A percentile compares a stretch with the other conserved stretches of the same genome.
phyloP scores from a whole-genome alignment of 352 stramenopile species.

The Pythium diclinum region DNA sequence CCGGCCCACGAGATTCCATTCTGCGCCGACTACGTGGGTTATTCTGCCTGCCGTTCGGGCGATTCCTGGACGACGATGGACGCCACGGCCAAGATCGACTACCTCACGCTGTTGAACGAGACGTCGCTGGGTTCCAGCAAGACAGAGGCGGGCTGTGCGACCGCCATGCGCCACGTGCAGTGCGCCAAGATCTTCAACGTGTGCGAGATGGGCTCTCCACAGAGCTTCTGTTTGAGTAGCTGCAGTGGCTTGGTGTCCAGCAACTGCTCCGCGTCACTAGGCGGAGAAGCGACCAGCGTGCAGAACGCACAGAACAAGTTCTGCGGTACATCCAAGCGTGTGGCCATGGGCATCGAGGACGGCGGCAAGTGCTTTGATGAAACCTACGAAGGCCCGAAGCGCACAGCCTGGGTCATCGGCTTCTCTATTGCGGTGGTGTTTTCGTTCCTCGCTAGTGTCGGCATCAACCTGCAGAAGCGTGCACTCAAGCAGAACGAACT shows the following conservation, averaged over 20 bases:
- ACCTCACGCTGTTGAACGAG: slow-evolving; percentile 31
- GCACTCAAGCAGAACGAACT: slow-evolving; percentile 82
- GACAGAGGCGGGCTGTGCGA: slow-evolving; percentile 25
- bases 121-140: slow-evolving; percentile 8
- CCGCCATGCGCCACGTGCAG: slow-evolving; percentile 39
- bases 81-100: slow-evolving; percentile 33
- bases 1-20: slow-evolving; percentile 43
- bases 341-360: slow-evolving; percentile 33
- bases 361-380: slow-evolving; percentile 67
- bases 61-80: slow-evolving; percentile 59
- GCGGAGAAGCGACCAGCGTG: slow-evolving; percentile 11
- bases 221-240: slow-evolving; percentile 52
- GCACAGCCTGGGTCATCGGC: slow-evolving; percentile 69
- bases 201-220: slow-evolving; percentile 62
- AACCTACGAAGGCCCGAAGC: slow-evolving; percentile 59
- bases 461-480: slow-evolving; percentile 86
- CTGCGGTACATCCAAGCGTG: slow-evolving; percentile 31
- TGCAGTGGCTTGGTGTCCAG: slow-evolving; percentile 36
- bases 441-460: slow-evolving; percentile 76
- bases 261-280: slow-evolving; percentile 37
- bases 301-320: slow-evolving; percentile 20
- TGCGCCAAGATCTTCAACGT: slow-evolving; percentile 65
- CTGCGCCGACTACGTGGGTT: slow-evolving; percentile 45
- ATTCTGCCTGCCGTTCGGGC: slow-evolving; percentile 51
- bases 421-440: slow-evolving; percentile 83